Percentiles rank a stretch among this genome's conserved stretches.
Evolutionary conservation across 495 filamentous ascomycete genomes (phyloP).

Genomic region (Hypoxylon intermedium): DNA sequence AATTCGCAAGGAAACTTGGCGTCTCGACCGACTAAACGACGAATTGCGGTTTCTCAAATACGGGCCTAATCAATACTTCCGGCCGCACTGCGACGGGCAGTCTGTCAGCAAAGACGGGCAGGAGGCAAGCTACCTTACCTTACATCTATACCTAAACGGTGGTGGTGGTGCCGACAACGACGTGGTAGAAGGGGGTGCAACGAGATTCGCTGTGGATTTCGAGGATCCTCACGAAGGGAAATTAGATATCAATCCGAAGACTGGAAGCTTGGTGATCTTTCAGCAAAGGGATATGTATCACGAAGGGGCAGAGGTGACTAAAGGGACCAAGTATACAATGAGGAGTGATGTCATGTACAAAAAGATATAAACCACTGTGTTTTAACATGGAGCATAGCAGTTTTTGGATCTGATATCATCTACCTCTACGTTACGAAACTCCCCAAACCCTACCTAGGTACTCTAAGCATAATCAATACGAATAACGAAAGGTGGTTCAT

Average conservation of each 20-base stretch:
- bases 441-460: no score
- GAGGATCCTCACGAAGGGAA: constrained; percentile 41
- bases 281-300: constrained; percentile 74
- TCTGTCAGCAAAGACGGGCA: constrained; percentile 66
- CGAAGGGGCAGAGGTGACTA: constrained; percentile 71
- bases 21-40: constrained; percentile 70
- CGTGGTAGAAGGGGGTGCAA: constrained; percentile 68
- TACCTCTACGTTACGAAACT: no score
- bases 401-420: no score
- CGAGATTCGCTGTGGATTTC: constrained; percentile 63
- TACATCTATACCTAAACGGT: constrained; percentile 81
- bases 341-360: constrained; percentile 78
- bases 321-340: constrained; percentile 76
- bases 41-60: constrained; percentile 82
- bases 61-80: constrained; percentile 75
- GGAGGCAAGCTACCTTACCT: constrained; percentile 70
- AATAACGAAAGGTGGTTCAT: no score
- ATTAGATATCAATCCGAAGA: constrained; percentile 70
- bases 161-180: constrained; percentile 17
- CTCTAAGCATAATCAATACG: no score
- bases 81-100: constrained; percentile 73
- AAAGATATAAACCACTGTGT: background rate
- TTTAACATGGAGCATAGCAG: background rate
- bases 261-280: constrained; percentile 76
- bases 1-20: constrained; percentile 54